phyloP scores from a whole-genome alignment of 2,329 filamentous ascomycete species.

The Calonectria multiphialidica region DNA sequence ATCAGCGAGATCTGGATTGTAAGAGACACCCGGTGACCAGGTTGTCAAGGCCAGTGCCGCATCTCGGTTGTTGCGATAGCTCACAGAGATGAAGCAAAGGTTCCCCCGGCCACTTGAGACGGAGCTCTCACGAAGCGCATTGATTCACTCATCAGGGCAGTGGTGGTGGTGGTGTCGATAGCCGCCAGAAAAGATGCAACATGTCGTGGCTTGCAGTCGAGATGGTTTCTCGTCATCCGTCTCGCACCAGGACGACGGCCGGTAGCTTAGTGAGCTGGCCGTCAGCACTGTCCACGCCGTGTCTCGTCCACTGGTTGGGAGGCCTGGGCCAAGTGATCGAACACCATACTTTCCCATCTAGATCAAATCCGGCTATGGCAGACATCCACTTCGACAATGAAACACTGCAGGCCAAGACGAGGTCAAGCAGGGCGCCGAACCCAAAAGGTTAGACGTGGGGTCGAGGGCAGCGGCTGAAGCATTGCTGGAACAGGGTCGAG shows the following conservation, averaged over 20 bases:
- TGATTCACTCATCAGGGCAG: neutral
- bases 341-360: neutral
- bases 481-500: constrained; percentile 59
- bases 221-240: neutral
- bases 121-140: neutral
- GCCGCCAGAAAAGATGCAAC: neutral
- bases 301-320: neutral
- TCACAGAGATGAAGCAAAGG: constrained; percentile 5
- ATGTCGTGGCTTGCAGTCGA: neutral
- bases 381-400: neutral
- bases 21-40: constrained; percentile 7
- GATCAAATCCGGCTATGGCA: neutral
- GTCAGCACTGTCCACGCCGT: neutral
- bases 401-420: constrained; percentile 4
- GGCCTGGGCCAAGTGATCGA: neutral
- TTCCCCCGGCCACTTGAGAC: neutral
- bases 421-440: neutral
- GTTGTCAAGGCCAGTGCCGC: constrained; percentile 7
- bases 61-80: constrained; percentile 14
- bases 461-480: constrained; percentile 52
- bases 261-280: neutral
- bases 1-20: constrained; percentile 15
- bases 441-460: constrained; percentile 10
- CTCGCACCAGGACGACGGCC: neutral
- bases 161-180: neutral